phyloP scores from a whole-genome alignment of 352 stramenopile genomes.

The Globisporangium okanoganense region DNA sequence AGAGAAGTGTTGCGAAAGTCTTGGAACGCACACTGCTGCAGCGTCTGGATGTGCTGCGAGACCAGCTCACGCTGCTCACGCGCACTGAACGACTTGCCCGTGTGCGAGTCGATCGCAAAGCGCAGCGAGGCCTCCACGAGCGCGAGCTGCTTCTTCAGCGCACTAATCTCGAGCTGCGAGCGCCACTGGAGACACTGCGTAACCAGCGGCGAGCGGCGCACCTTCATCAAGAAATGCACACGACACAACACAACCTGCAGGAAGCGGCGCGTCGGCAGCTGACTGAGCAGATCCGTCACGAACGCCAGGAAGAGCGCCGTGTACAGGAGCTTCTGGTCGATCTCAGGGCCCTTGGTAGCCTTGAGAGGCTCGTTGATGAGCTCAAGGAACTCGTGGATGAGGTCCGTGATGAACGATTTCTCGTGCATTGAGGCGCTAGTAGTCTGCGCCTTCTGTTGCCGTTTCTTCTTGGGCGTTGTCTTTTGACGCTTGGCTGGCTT shows the following conservation, averaged over 20 bases:
- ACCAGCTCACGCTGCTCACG: slow-evolving; percentile 47
- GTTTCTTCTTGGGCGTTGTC: slow-evolving; percentile 8
- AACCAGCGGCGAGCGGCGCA: slow-evolving; percentile 38
- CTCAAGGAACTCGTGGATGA: slow-evolving; percentile 47
- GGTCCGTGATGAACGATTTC: slow-evolving; percentile 28
- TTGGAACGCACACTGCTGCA: slow-evolving; percentile 71
- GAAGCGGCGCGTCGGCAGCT: slow-evolving; percentile 90
- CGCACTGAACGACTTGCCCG: slow-evolving; percentile 47
- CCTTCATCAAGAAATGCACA: slow-evolving; percentile 41
- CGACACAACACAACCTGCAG: slow-evolving; percentile 65
- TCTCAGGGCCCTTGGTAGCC: slow-evolving; percentile 11
- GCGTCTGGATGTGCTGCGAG: slow-evolving; percentile 46
- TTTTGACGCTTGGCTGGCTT: slow-evolving; percentile 36
- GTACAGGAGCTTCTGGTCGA: slow-evolving; percentile 27
- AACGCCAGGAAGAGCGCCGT: slow-evolving; percentile 71
- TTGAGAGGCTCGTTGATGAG: slow-evolving; percentile 23
- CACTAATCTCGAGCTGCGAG: slow-evolving; percentile 29
- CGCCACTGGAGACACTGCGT: slow-evolving; percentile 35
- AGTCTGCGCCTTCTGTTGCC: not conserved
- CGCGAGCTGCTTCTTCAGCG: slow-evolving; percentile 60
- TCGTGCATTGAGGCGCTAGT: slow-evolving; percentile 12
- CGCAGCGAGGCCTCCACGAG: slow-evolving; percentile 61
- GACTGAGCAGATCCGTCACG: slow-evolving; percentile 80
- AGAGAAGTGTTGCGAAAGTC: slow-evolving; percentile 37
- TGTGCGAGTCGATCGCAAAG: slow-evolving; percentile 87